Evolutionary conservation across 352 stramenopile species (phyloP), one percentile per base, ranked within the genome.

Genomic region (Blastocystis sp.): DNA sequence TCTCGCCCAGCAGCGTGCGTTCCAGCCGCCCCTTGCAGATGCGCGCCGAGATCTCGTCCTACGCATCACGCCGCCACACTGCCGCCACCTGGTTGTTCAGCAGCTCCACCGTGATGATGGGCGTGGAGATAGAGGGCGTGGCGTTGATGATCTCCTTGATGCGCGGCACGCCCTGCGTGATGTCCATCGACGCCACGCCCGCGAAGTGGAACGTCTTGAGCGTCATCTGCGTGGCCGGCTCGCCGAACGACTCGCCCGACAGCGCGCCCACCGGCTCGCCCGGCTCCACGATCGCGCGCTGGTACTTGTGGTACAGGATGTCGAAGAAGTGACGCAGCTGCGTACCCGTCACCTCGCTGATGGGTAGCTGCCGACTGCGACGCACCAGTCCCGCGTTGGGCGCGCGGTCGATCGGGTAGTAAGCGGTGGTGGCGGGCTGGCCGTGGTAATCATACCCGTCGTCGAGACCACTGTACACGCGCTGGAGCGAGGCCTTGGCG

Each of bases 141-240:
- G 94, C 95, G 89, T 97, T 97, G 89, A 98, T 97, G 87, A 98
- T 97, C 89, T 97, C 95, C 91, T 98, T 98, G 38, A 99, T 92
- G 65, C 97, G 95, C n/a, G 97, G 97, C 59, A 99, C 97, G 92
- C 97, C 97, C 6, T 99, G 93, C 40, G 97, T 99, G 59, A 99
- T 97, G 92, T 99, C 99, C 97, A 99, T 99, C 79, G 94, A 98
- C 38, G 96, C 98, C 65, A 99, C 97, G 90, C 97, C 97, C 57
- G 96, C 96, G 93, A 99, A 99, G 92, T 99, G 97, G 90, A 99
- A 99, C 34, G 96, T 99, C 91, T 99, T 98, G 9, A 98, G 91
- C 64, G 95, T 98, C 95, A 98, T 98, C 90, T 98, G 95, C 14
- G 93, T 97, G 59, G 89, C 94, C 6, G 94, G 95, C 89, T 99